Evolutionary conservation across 257 asterid genomes (phyloP).

Genomic region (Linaria vulgaris): DNA sequence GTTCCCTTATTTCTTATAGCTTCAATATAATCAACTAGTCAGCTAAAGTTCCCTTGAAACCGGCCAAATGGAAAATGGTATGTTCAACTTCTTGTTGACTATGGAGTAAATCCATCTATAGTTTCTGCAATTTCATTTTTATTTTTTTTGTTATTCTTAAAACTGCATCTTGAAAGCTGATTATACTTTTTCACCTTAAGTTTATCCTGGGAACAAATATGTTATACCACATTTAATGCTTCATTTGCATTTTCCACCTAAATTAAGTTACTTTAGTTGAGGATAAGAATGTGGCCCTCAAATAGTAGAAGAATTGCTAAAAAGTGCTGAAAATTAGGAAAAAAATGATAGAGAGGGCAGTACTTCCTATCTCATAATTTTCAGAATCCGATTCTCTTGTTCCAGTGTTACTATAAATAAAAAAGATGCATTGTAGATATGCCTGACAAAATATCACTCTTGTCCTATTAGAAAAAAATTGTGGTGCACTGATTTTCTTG

Average conservation of each 20-base stretch:
- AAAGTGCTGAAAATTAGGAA: not conserved
- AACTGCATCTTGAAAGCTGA: too few species aligned
- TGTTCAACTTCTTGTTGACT: constrained; percentile 15
- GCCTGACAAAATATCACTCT: not conserved
- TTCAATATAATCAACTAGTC: not conserved
- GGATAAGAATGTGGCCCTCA: not conserved
- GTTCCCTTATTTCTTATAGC: constrained; percentile 6
- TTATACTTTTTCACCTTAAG: too few species aligned
- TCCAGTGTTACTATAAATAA: too few species aligned
- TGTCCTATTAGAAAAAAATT: not conserved
- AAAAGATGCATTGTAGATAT: not conserved
- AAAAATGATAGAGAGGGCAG: not conserved
- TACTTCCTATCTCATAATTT: constrained; percentile 2
- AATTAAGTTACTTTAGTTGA: not conserved
- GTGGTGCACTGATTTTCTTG: constrained; percentile 17
- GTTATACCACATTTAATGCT: not conserved
- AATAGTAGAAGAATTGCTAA: not conserved
- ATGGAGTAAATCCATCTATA: constrained; percentile 12
- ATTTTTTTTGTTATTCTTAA: not conserved
- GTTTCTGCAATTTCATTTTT: not conserved
- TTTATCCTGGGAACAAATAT: too few species aligned
- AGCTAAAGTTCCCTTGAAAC: constrained; percentile 6
- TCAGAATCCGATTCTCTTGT: not conserved
- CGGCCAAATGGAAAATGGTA: constrained; percentile 9
- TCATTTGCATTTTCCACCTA: not conserved